phyloP scores from a whole-genome alignment of 805 yeast species.

The Kodamaea kaohsiungensis region DNA sequence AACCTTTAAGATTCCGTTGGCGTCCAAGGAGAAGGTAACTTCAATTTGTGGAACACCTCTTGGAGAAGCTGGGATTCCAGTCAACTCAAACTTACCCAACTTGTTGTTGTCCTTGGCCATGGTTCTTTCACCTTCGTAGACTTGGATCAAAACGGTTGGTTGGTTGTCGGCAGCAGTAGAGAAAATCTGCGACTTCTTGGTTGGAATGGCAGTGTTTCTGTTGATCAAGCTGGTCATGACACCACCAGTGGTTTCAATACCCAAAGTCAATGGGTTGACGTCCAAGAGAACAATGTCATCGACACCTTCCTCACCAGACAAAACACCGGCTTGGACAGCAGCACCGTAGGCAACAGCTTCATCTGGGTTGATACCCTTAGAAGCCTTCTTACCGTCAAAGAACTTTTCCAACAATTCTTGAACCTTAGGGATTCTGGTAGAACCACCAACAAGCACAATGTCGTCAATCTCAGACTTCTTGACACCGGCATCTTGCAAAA shows the following conservation, averaged over 20 bases:
- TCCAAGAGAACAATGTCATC: conserved; percentile 94
- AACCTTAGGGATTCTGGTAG: conserved; percentile 52
- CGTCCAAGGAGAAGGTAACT: conserved; percentile 98
- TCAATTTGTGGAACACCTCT: conserved; percentile 99
- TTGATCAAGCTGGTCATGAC: conserved; percentile 98
- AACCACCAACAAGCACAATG: conserved; percentile 51
- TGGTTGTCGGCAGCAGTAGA: conserved; percentile 98
- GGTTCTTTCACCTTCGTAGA: conserved; percentile 99
- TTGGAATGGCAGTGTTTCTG: conserved; percentile 99
- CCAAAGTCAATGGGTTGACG: conserved; percentile 97
- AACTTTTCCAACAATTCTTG: conserved; percentile 47
- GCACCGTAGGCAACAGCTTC: conserved; percentile 65
- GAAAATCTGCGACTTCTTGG: conserved; percentile 98
- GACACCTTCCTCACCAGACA: conserved; percentile 95
- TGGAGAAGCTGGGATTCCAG: conserved; percentile 96
- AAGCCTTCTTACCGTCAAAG: conserved; percentile 49
- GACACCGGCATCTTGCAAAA: conserved; percentile 45
- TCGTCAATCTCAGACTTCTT: conserved; percentile 48
- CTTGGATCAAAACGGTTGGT: conserved; percentile 98
- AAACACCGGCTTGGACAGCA: conserved; percentile 98
- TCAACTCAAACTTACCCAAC: conserved; percentile 97
- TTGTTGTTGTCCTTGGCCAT: conserved; percentile 96
- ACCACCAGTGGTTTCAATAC: conserved; percentile 99
- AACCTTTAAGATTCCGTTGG: conserved; percentile 99
- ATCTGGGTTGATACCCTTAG: conserved; percentile 51